These are phyloP conservation scores for Fennellomyces sp. DNA, from an alignment of 371 early-diverging fungal genomes.

Conservation along the genomic window DNA sequence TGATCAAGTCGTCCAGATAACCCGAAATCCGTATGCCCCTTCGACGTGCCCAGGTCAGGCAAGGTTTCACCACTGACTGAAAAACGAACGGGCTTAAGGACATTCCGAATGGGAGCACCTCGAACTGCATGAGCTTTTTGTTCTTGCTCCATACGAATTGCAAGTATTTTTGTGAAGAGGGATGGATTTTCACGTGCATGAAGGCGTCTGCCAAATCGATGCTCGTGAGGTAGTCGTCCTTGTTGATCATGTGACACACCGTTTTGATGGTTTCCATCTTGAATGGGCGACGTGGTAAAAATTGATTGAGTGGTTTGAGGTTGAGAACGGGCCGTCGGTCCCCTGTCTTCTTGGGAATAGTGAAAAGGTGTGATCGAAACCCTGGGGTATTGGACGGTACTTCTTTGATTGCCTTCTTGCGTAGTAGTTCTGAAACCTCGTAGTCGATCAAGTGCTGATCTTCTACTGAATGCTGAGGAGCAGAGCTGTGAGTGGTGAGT, in stretches of 20 bases:
- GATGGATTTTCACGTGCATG: constrained; percentile 11
- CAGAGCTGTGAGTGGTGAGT: too few relatives aligned
- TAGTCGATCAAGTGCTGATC: not conserved
- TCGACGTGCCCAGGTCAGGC: constrained; percentile 28
- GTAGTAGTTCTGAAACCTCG: not conserved
- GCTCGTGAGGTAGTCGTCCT: constrained; percentile 20
- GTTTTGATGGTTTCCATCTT: constrained; percentile 27
- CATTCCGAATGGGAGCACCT: constrained; percentile 33
- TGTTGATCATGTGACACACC: constrained; percentile 19
- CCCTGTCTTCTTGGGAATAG: constrained; percentile 25
- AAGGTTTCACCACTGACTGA: constrained; percentile 29
- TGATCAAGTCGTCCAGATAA: constrained; percentile 33
- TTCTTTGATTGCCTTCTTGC: constrained; percentile 6
- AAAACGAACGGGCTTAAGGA: constrained; percentile 31
- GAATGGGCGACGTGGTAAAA: constrained; percentile 17
- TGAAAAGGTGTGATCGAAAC: constrained; percentile 21
- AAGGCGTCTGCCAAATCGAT: constrained; percentile 21
- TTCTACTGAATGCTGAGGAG: not conserved
- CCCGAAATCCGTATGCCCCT: constrained; percentile 25
- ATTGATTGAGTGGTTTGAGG: constrained; percentile 24
- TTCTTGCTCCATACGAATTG: constrained; percentile 23
- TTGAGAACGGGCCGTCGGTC: constrained; percentile 27
- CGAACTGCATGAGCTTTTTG: constrained; percentile 27
- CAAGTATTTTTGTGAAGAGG: constrained; percentile 15
- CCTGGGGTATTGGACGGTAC: not conserved